Conservation (phyloP, 1,139 yeast genomes). For the Hansenula sp. region DNA sequence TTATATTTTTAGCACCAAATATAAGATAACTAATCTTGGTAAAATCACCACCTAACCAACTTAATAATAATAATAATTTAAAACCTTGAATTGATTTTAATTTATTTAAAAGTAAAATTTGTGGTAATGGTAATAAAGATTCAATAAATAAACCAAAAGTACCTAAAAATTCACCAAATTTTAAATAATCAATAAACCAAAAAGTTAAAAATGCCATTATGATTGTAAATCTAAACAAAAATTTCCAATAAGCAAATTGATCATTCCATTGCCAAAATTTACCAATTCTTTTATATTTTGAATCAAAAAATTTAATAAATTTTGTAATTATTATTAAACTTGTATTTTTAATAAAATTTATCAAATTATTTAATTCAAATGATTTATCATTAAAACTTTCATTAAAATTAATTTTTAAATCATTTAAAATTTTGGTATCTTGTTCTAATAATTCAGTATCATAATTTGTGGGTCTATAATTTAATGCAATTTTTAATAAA, state of each 20-base stretch:
- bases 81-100: conserved; percentile 73
- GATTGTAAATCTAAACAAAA: conserved; percentile 44
- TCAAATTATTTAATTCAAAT: too few relatives aligned
- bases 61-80: conserved; percentile 64
- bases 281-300: conserved; percentile 59
- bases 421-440: conserved; percentile 5
- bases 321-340: conserved; percentile 22
- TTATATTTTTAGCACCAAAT: conserved; percentile 67
- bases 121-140: conserved; percentile 84
- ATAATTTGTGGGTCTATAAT: conserved; percentile 43
- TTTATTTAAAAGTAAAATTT: conserved; percentile 67
- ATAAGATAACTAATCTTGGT: conserved; percentile 69
- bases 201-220: conserved; percentile 40
- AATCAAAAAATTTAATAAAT: conserved; percentile 58
- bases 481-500: conserved; percentile 57
- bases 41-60: conserved; percentile 89
- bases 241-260: conserved; percentile 60
- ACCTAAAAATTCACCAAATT: conserved; percentile 61
- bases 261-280: conserved; percentile 86
- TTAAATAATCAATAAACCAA: conserved; percentile 33
- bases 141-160: conserved; percentile 72
- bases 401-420: conserved; percentile 13
- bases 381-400: too few relatives aligned
- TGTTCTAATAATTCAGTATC: conserved; percentile 27
- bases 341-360: conserved; percentile 17